phyloP scores from a whole-genome alignment of 192 early-diverging fungal genomes.

The Entrophospora sp. region DNA sequence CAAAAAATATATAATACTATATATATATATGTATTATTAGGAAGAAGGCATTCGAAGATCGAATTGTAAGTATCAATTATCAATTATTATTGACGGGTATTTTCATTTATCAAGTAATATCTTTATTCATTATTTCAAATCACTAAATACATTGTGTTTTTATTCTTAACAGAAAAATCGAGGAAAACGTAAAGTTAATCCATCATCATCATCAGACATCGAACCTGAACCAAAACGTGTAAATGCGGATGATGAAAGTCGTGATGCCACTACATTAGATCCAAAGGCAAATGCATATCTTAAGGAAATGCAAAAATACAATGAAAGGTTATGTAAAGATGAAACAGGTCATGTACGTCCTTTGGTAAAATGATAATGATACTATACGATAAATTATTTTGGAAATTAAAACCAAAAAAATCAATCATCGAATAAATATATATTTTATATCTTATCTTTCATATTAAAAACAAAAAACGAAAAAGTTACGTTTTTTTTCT shows the following conservation, averaged over 20 bases:
- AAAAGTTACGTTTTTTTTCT: too few species aligned
- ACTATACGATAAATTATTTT: too few species aligned
- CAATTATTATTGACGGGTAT: too few species aligned
- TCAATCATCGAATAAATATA: too few species aligned
- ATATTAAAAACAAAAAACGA: too few species aligned
- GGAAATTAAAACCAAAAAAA: too few species aligned
- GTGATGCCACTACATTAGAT: slow-evolving; percentile 15
- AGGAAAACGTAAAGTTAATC: not conserved
- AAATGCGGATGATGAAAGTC: not conserved
- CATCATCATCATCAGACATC: not conserved
- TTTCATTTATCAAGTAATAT: too few species aligned
- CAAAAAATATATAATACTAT: too few species aligned
- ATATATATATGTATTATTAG: too few species aligned
- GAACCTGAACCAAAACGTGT: not conserved
- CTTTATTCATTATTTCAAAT: too few species aligned
- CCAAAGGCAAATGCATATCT: slow-evolving; percentile 19
- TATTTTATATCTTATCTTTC: too few species aligned
- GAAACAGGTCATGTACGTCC: slow-evolving; percentile 12
- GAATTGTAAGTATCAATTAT: slow-evolving; percentile 21
- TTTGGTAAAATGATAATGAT: slow-evolving; percentile 13
- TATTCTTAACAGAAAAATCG: slow-evolving; percentile 12
- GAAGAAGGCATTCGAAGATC: slow-evolving; percentile 22
- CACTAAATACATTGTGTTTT: not conserved
- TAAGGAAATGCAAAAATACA: slow-evolving; percentile 21
- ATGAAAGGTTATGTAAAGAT: slow-evolving; percentile 5